A percentile compares a stretch with the other conserved stretches of the same genome.
These are phyloP conservation scores for Fusarium paranaense DNA, from an alignment of 2,329 filamentous ascomycete species.

Conservation along the genomic window DNA sequence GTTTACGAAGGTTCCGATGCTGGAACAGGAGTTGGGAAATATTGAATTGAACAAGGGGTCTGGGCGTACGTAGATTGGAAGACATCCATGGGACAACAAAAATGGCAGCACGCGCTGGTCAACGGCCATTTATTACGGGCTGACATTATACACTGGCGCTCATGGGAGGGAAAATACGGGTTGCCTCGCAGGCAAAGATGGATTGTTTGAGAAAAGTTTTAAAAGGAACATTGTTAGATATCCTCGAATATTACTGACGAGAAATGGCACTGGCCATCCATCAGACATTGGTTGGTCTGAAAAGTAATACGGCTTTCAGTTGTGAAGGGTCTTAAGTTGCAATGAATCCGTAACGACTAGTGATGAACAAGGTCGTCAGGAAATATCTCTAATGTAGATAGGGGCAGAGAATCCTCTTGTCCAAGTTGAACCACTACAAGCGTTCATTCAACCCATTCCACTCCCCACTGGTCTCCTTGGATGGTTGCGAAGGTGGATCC, in stretches of 20 bases:
- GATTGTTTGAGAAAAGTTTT: constrained; percentile 24
- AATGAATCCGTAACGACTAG: not conserved
- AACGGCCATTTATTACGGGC: constrained; percentile 22
- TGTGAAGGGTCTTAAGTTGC: not conserved
- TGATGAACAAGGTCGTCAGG: not conserved
- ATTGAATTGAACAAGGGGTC: constrained; percentile 29
- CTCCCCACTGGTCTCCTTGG: not conserved
- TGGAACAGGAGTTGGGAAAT: constrained; percentile 40
- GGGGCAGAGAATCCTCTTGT: not conserved
- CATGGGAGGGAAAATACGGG: constrained; percentile 27
- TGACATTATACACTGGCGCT: constrained; percentile 27
- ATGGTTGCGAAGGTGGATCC: not conserved
- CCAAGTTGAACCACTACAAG: not conserved
- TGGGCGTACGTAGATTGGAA: constrained; percentile 38
- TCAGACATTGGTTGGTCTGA: not conserved
- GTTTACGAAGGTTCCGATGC: constrained; percentile 21
- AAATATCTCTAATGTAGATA: not conserved
- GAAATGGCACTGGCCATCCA: constrained; percentile 8
- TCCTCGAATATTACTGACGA: constrained; percentile 19
- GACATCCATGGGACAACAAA: constrained; percentile 16
- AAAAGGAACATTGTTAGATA: constrained; percentile 11
- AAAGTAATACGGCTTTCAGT: not conserved
- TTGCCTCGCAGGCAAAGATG: constrained; percentile 35
- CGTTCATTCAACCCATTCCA: not conserved
- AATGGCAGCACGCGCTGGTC: constrained; percentile 37